A percentile compares a stretch with the other conserved stretches of the same genome.
These are phyloP conservation scores for Globisporangium ultimum DNA, from an alignment of 352 stramenopile species.

Conservation along the genomic window DNA sequence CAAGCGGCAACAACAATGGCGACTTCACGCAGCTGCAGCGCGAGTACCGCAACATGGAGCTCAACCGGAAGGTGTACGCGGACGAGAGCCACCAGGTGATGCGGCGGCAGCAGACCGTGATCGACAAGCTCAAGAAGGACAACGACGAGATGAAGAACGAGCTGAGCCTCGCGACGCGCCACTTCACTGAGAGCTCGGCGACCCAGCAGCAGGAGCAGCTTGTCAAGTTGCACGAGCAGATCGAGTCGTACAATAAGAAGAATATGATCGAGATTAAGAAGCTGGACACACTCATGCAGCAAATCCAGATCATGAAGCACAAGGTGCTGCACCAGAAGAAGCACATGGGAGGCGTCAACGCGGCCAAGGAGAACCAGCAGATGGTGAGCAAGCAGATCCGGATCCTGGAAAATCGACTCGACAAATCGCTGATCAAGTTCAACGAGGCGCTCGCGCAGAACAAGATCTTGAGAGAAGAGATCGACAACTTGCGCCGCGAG, in stretches of 20 bases:
- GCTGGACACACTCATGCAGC: constrained; percentile 84
- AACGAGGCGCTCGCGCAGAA: constrained; percentile 95
- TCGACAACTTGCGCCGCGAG: constrained; percentile 92
- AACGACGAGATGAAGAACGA: constrained; percentile 88
- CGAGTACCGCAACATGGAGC: constrained; percentile 96
- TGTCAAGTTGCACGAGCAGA: constrained; percentile 79
- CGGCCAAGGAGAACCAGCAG: constrained; percentile 93
- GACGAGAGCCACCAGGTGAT: constrained; percentile 94
- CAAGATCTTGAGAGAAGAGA: constrained; percentile 89
- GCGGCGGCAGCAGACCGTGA: constrained; percentile 91
- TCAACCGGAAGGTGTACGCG: constrained; percentile 93
- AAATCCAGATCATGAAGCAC: constrained; percentile 83
- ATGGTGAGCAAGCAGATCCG: constrained; percentile 96
- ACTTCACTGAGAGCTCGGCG: constrained; percentile 81
- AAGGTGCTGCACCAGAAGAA: constrained; percentile 90
- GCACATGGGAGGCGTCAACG: constrained; percentile 96
- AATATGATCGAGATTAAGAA: constrained; percentile 84
- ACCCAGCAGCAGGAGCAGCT: constrained; percentile 84
- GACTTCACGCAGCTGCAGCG: constrained; percentile 92
- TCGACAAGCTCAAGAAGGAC: constrained; percentile 87
- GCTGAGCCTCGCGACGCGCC: constrained; percentile 86
- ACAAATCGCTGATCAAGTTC: constrained; percentile 97
- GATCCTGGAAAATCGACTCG: constrained; percentile 96
- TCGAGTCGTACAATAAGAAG: constrained; percentile 85
- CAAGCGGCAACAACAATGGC: constrained; percentile 18